A percentile compares a stretch with the other conserved stretches of the same genome.
Evolutionary conservation across 2,329 filamentous ascomycete genomes (phyloP).

Genomic region (Neocucurbitaria cava): DNA sequence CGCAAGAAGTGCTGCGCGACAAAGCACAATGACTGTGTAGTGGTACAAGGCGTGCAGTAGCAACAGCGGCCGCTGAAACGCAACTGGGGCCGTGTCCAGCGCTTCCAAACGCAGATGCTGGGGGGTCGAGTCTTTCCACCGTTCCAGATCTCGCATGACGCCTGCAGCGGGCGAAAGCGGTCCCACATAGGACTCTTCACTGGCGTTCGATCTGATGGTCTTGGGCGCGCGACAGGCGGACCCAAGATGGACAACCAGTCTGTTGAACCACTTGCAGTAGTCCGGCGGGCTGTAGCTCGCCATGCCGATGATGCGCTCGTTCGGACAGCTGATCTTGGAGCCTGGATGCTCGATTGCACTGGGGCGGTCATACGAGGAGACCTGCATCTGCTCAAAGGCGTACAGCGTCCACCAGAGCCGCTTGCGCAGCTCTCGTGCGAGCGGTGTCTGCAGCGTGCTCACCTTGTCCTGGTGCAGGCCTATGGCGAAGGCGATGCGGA

Average conservation of each 20-base stretch:
- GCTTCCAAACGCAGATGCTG: slow-evolving; percentile 46
- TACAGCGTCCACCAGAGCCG: slow-evolving; percentile 63
- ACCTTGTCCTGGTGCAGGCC: slow-evolving; percentile 53
- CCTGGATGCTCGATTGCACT: slow-evolving; percentile 52
- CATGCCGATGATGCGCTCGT: slow-evolving; percentile 47
- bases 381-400: slow-evolving; percentile 56
- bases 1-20: slow-evolving; percentile 49
- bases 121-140: slow-evolving; percentile 51
- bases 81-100: slow-evolving; percentile 39
- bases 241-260: slow-evolving; percentile 47
- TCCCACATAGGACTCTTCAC: slow-evolving; percentile 48
- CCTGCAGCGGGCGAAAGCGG: slow-evolving; percentile 49
- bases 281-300: slow-evolving; percentile 44
- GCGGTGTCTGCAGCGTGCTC: slow-evolving; percentile 43
- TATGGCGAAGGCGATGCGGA: slow-evolving; percentile 54
- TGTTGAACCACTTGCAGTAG: slow-evolving; percentile 49
- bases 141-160: slow-evolving; percentile 48
- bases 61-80: slow-evolving; percentile 48
- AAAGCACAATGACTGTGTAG: slow-evolving; percentile 50
- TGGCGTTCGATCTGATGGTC: slow-evolving; percentile 32
- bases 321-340: slow-evolving; percentile 45
- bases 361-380: slow-evolving; percentile 54
- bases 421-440: slow-evolving; percentile 55
- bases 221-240: slow-evolving; percentile 50
- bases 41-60: slow-evolving; percentile 51